Percentiles rank a stretch among this genome's conserved stretches.
phyloP scores from a whole-genome alignment of 306 rosid species.

The cucumber (Cucumis sativus) region Cucumber_9930_V3 NC_026658.2:22005001-22005500 shows the following conservation, averaged over 20 bases:
- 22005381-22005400: too few relatives aligned
- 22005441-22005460: too few relatives aligned
- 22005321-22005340: too few relatives aligned
- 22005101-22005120: conserved; percentile 54
- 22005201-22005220: conserved; percentile 44
- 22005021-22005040: too few relatives aligned
- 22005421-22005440: too few relatives aligned
- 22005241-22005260: conserved; percentile 39
- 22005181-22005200: conserved; percentile 37
- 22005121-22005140: conserved; percentile 61
- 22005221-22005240: conserved; percentile 15
- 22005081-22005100: conserved; percentile 44
- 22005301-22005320: too few relatives aligned
- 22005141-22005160: conserved; percentile 54
- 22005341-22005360: too few relatives aligned
- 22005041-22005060: conserved; percentile 37
- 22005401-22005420: too few relatives aligned
- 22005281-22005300: not conserved
- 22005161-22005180: conserved; percentile 19
- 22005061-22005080: conserved; percentile 42
- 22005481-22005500: too few relatives aligned
- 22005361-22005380: too few relatives aligned
- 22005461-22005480: too few relatives aligned
- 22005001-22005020: too few relatives aligned
- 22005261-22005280: conserved; percentile 26